Conservation (phyloP, 2,329 filamentous ascomycete genomes). For the Aurifilum marmelostoma region DNA sequence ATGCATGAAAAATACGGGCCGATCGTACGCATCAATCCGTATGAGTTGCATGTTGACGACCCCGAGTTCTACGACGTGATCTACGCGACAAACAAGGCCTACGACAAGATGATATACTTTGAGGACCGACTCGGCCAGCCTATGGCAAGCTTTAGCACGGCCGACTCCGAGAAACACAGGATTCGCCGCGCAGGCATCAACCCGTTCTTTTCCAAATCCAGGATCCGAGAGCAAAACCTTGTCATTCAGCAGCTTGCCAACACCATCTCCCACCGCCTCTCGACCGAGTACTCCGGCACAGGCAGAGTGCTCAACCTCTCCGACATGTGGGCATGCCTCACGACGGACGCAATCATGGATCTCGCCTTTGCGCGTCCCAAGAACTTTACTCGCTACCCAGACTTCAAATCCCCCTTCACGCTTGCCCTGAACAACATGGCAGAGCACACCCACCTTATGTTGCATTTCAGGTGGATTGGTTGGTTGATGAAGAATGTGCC, state of each 20-base stretch:
- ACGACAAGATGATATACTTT: constrained; percentile 26
- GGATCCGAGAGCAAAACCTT: constrained; percentile 20
- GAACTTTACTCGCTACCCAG: not conserved
- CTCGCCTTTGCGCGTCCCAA: not conserved
- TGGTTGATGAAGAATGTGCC: constrained; percentile 1
- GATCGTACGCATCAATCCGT: constrained; percentile 31
- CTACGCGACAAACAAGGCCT: constrained; percentile 12
- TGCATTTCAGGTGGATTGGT: constrained; percentile 9
- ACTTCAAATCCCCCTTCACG: not conserved
- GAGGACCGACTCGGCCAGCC: constrained; percentile 27
- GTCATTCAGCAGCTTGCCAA: constrained; percentile 25
- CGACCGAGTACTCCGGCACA: constrained; percentile 27
- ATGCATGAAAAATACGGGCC: constrained; percentile 24
- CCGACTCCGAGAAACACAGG: constrained; percentile 27
- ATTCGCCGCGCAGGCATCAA: constrained; percentile 28
- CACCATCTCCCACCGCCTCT: constrained; percentile 4
- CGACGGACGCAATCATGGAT: constrained; percentile 5
- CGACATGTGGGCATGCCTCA: constrained; percentile 5
- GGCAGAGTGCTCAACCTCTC: constrained; percentile 22
- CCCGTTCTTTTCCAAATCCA: constrained; percentile 38
- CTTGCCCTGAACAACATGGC: not conserved
- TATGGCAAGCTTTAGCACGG: constrained; percentile 27
- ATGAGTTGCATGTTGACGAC: constrained; percentile 30
- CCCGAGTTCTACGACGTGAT: constrained; percentile 26
- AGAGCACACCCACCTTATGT: not conserved